Evolutionary conservation across 2,329 filamentous ascomycete genomes (phyloP), one percentile per base, ranked within the genome.

Genomic region (Massarina eburnea): DNA sequence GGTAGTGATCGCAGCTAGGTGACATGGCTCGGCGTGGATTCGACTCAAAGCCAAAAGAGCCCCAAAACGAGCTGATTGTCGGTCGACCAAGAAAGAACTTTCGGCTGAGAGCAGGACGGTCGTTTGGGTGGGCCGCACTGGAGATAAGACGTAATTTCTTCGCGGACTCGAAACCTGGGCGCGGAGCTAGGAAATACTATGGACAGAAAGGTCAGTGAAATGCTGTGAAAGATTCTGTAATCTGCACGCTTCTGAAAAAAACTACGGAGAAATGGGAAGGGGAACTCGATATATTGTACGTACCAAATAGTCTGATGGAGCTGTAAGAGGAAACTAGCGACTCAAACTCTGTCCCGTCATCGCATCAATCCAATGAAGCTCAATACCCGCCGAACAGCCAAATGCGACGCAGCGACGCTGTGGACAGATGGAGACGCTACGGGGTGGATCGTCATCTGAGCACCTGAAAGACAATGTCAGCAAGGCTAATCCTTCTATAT

Each of bases 371-470:
- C 81, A 87, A 59, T 85, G 82, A 30, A 86, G 69, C 58, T 86
- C 83, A 41, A 86, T 80, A 1, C 83, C 80, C 7, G 77, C 73
- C 10, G 77, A 76, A 51, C 81, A 85, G 12, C 84, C 84, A 69
- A 86, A 87, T 8, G 82, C 83, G 26, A 85, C 80, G 54, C 82
- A 85, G 40, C 77, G 76, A 36, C 81, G 76, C 46, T 83, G 80
- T n/a, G 83, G 83, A 54, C 80, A 85, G 26, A 87, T 79, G 0
- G 83, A 80, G 8, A 86, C 77, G 30, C 81, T 84, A n/a, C 80
- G 77, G 10, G 84, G 84, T 14, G 80, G 80, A 51, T 86, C 82
- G 42, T 85, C 79, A 29, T 77, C 68, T 2, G 78, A 81, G 58
- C 83, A 85, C 6, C 27, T 30, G 12, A 32, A 87, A 12, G 12